Conservation (phyloP, 1,284 basidiomycete species). For the Anthracocystis setariae region DNA sequence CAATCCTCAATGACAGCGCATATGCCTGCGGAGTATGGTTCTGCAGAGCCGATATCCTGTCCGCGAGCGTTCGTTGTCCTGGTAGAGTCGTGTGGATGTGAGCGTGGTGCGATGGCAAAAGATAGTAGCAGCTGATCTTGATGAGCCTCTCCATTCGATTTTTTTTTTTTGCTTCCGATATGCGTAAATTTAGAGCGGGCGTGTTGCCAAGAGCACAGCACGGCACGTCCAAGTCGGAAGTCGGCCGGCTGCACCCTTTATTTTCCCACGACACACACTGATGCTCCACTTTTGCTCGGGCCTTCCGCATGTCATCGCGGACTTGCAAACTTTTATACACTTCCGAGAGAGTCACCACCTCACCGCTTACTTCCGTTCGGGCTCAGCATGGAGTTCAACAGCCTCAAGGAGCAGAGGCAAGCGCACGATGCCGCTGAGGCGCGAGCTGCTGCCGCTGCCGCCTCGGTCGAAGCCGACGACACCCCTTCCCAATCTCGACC, state of each 20-base stretch:
- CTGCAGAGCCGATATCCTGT: too few relatives aligned
- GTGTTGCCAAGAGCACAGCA: conserved; percentile 14
- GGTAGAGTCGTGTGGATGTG: too few relatives aligned
- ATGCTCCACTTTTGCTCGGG: conserved; percentile 31
- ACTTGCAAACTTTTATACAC: background rate
- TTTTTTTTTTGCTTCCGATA: conserved; percentile 38
- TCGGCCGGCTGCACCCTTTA: background rate
- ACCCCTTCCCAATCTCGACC: conserved; percentile 8
- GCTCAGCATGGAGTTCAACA: conserved; percentile 36
- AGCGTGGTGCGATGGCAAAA: background rate
- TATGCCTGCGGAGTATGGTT: too few relatives aligned
- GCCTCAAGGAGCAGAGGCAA: conserved; percentile 32
- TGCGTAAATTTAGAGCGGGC: conserved; percentile 8
- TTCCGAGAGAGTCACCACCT: background rate
- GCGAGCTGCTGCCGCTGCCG: conserved; percentile 34
- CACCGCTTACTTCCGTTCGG: background rate
- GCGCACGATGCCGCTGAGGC: conserved; percentile 34
- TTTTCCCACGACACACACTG: background rate
- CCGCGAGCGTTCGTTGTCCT: too few relatives aligned
- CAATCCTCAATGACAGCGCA: too few relatives aligned
- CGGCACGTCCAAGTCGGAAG: conserved; percentile 13
- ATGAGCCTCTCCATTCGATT: conserved; percentile 26
- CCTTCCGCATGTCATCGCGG: conserved; percentile 14
- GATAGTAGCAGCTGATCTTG: background rate
- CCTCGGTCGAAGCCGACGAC: conserved; percentile 14